Conservation (phyloP, 768 basidiomycete species). For the Tephrocybe sp. region DNA sequence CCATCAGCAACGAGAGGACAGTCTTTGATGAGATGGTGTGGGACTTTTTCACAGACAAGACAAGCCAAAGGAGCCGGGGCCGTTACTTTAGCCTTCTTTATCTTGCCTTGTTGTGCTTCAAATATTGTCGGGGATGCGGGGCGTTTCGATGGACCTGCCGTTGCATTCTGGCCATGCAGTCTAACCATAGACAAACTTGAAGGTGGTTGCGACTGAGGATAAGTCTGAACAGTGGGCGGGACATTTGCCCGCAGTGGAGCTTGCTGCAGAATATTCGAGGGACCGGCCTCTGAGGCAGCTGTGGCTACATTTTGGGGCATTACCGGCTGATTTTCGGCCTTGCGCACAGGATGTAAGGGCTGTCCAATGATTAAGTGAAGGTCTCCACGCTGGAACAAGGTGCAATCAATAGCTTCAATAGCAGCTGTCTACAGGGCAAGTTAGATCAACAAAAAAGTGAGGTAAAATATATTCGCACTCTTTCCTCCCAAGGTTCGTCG, state of each 20-base stretch:
- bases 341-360: constrained; percentile 55
- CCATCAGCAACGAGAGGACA: constrained; percentile 60
- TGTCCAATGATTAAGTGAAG: constrained; percentile 59
- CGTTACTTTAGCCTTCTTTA: constrained; percentile 30
- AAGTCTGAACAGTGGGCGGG: background rate
- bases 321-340: background rate
- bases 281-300: background rate
- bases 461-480: constrained; percentile 39
- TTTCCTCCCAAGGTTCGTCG: constrained; percentile 64
- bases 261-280: background rate
- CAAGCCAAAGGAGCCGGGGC: constrained; percentile 34
- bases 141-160: constrained; percentile 34
- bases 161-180: constrained; percentile 1
- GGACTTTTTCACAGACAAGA: constrained; percentile 43
- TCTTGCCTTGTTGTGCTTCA: constrained; percentile 24
- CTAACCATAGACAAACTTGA: too few species aligned
- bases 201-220: background rate
- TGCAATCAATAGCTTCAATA: constrained; percentile 67
- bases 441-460: constrained; percentile 7
- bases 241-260: background rate
- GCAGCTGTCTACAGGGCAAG: constrained; percentile 46
- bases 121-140: constrained; percentile 26
- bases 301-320: background rate
- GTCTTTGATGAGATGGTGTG: constrained; percentile 40
- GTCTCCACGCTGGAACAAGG: constrained; percentile 56